Evolutionary conservation across 2,329 filamentous ascomycete genomes (phyloP).

Genomic region (Epichloe baconii): DNA sequence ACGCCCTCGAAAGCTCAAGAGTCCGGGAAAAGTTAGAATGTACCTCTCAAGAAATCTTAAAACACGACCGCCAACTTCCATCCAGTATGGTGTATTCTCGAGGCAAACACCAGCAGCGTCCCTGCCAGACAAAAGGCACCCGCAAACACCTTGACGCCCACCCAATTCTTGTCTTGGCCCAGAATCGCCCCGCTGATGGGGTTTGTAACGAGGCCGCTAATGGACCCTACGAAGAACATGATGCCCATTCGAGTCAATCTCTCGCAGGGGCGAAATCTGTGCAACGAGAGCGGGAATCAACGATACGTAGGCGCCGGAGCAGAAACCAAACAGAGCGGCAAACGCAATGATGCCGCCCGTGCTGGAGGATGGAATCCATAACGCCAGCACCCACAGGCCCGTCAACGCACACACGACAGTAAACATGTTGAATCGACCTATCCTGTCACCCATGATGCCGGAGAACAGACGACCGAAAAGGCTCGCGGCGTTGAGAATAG

Average conservation of each 20-base stretch:
- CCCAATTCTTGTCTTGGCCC: conserved; percentile 15
- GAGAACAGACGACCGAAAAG: conserved; percentile 24
- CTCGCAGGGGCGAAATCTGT: conserved; percentile 30
- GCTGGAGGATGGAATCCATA: conserved; percentile 9
- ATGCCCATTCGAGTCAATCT: conserved; percentile 22
- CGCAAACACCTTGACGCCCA: conserved; percentile 24
- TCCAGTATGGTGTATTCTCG: conserved; percentile 15
- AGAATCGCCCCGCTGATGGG: conserved; percentile 40
- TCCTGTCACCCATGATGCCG: conserved; percentile 20
- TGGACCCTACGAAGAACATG: conserved; percentile 37
- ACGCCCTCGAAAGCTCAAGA: no score
- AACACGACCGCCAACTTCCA: conserved; percentile 14
- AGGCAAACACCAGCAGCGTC: conserved; percentile 13
- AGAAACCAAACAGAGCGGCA: conserved; percentile 28
- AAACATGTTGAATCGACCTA: conserved; percentile 28
- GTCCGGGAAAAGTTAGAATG: no score
- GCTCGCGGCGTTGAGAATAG: conserved; percentile 26
- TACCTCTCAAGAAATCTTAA: conserved; percentile 6
- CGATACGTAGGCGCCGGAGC: conserved; percentile 27
- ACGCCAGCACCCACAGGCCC: not conserved
- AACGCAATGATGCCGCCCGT: conserved; percentile 27
- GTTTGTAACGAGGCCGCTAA: conserved; percentile 43
- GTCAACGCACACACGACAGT: conserved; percentile 24
- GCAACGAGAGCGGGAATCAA: conserved; percentile 24
- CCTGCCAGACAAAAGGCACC: conserved; percentile 20